A percentile compares a stretch with the other conserved stretches of the same genome.
Conservation (phyloP, 495 filamentous ascomycete species). For the Trichoderma erinaceum region DNA sequence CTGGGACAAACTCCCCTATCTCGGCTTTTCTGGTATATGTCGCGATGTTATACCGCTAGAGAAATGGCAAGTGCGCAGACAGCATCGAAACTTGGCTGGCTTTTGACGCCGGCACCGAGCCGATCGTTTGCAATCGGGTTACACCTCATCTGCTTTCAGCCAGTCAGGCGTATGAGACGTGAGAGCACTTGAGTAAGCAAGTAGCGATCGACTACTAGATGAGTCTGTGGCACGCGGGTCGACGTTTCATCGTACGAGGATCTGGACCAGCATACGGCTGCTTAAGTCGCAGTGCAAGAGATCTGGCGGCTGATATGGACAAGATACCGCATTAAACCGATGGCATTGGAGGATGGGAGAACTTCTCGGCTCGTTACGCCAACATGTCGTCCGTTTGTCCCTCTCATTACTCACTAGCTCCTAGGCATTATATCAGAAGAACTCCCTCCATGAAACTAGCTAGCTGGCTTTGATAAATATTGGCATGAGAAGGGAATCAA, state of each 20-base stretch:
- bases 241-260: slow-evolving; percentile 9
- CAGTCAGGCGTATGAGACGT: background rate
- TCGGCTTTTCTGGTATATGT: slow-evolving; percentile 6
- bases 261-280: background rate
- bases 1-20: background rate
- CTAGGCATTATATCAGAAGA: background rate
- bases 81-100: background rate
- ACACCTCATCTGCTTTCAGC: background rate
- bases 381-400: background rate
- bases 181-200: background rate
- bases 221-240: background rate
- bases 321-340: background rate
- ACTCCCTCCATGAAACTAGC: background rate
- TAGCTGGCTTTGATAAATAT: background rate
- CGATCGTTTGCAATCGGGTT: background rate
- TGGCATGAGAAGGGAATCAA: background rate
- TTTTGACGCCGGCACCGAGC: slow-evolving; percentile 4
- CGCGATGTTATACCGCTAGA: slow-evolving; percentile 9
- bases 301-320: background rate
- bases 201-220: background rate
- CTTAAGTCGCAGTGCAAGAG: background rate
- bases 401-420: background rate
- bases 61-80: background rate
- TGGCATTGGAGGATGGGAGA: background rate
- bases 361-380: background rate